phyloP scores from a whole-genome alignment of 768 basidiomycete genomes.

The Leucocoprinus leucothites region DNA sequence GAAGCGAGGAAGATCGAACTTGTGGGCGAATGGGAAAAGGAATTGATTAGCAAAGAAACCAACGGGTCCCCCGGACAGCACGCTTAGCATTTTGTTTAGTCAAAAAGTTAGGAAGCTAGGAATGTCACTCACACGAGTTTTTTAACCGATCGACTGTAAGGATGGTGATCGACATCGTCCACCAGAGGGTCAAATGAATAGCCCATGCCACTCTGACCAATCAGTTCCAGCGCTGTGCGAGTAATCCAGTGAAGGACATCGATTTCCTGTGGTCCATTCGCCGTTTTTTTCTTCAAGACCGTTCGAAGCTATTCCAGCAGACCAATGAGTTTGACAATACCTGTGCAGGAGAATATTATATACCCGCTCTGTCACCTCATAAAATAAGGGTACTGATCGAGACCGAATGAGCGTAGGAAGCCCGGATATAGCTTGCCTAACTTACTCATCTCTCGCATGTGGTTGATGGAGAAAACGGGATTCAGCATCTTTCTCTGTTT shows the following conservation, averaged over 20 bases:
- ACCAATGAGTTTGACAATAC: background rate
- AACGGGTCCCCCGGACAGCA: background rate
- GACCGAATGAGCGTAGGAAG: background rate
- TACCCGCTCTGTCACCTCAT: constrained; percentile 28
- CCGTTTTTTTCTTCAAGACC: constrained; percentile 20
- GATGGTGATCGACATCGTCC: constrained; percentile 26
- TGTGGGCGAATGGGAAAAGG: constrained; percentile 2
- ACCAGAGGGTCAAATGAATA: constrained; percentile 27
- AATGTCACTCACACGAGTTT: constrained; percentile 25
- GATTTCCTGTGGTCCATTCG: constrained; percentile 19
- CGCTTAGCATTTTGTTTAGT: background rate
- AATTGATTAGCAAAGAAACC: constrained; percentile 6
- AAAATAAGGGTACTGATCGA: constrained; percentile 32
- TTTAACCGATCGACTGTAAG: constrained; percentile 29
- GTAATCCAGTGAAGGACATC: constrained; percentile 24
- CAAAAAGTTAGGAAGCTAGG: background rate
- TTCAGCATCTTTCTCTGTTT: constrained; percentile 33
- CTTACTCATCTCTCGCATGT: constrained; percentile 34
- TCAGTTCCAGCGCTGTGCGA: constrained; percentile 27
- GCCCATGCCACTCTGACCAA: constrained; percentile 28
- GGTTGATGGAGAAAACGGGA: constrained; percentile 31
- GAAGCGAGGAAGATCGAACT: constrained; percentile 2
- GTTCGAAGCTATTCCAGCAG: constrained; percentile 24
- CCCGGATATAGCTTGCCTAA: background rate
- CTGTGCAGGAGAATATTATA: background rate